A percentile compares a stretch with the other conserved stretches of the same genome.
These are phyloP conservation scores for Botrytis galanthina DNA, from an alignment of 2,329 filamentous ascomycete species.

Conservation along the genomic window DNA sequence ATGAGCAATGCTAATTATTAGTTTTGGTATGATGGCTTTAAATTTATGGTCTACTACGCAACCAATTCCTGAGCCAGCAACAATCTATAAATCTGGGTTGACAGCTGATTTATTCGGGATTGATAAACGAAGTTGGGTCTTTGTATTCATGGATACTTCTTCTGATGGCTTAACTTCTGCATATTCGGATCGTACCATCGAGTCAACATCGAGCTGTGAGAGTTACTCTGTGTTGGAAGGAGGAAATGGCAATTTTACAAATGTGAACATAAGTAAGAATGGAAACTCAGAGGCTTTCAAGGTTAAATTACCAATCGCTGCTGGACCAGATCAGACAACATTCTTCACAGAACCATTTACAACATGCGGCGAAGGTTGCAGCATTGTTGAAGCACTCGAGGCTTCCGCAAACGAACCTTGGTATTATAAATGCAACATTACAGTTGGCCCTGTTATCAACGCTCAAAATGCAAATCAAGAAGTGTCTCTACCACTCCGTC, in stretches of 20 bases:
- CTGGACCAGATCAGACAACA: not conserved
- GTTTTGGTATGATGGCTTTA: not conserved
- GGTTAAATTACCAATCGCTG: not conserved
- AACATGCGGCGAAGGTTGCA: constrained; percentile 19
- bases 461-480: not conserved
- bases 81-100: not conserved
- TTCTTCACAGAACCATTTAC: not conserved
- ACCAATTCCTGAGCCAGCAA: not conserved
- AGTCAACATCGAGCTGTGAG: not conserved
- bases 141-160: not conserved
- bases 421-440: constrained; percentile 28
- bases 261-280: not conserved
- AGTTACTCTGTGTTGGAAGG: not conserved
- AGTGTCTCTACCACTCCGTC: not conserved
- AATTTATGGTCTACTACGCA: not conserved
- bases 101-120: not conserved
- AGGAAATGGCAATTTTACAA: not conserved
- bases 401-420: constrained; percentile 28
- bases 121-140: not conserved
- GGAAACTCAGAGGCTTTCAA: not conserved
- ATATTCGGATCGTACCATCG: not conserved
- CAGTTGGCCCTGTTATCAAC: constrained; percentile 7
- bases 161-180: not conserved
- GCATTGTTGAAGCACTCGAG: constrained; percentile 39
- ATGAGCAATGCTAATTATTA: not conserved